Percentiles rank a stretch among this genome's conserved stretches.
phyloP scores from a whole-genome alignment of 2,329 filamentous ascomycete genomes.

The Fusarium bulbicola region DNA sequence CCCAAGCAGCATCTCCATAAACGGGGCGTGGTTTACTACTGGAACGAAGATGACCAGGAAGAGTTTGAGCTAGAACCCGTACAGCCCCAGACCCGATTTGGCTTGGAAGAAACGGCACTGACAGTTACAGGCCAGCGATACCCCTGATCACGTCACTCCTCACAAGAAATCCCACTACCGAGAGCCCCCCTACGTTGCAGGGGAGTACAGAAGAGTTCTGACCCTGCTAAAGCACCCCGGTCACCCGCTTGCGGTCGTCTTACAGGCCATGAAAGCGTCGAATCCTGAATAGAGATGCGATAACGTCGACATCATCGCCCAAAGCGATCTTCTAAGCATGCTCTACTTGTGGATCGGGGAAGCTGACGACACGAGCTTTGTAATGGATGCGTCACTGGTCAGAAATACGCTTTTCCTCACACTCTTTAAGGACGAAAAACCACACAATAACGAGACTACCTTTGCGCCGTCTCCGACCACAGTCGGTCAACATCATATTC shows the following conservation, averaged over 20 bases:
- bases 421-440: not conserved
- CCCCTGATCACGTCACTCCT: not conserved
- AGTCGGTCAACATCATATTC: not conserved
- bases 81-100: not conserved
- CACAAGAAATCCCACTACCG: not conserved
- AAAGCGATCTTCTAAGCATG: not conserved
- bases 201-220: not conserved
- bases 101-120: not conserved
- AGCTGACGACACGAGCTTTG: not conserved
- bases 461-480: not conserved
- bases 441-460: not conserved
- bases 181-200: not conserved
- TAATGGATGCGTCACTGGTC: not conserved
- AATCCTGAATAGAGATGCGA: not conserved
- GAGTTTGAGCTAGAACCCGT: not conserved
- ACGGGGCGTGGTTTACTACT: not conserved
- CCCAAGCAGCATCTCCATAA: not conserved
- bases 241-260: not conserved
- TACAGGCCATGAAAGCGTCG: not conserved
- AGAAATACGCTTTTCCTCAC: not conserved
- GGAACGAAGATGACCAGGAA: not conserved
- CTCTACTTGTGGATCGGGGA: not conserved
- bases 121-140: not conserved
- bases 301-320: not conserved
- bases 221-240: not conserved